Conservation (phyloP, 352 stramenopile genomes). For the Phytophthora aleatoria region DNA sequence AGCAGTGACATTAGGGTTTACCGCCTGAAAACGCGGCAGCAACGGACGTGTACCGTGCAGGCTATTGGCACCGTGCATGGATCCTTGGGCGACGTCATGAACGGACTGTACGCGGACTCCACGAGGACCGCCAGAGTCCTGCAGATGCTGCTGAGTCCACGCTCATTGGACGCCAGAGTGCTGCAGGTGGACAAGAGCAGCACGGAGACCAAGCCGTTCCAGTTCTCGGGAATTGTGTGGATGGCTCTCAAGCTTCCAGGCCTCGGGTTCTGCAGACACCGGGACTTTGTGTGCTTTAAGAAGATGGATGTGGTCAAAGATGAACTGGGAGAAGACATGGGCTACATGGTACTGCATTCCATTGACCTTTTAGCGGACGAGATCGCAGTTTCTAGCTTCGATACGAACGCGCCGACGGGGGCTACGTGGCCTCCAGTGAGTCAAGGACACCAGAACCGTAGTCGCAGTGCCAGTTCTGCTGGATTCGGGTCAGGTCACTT, state of each 20-base stretch:
- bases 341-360: constrained; percentile 72
- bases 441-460: constrained; percentile 15
- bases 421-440: constrained; percentile 35
- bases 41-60: constrained; percentile 57
- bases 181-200: constrained; percentile 72
- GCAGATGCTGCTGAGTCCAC: constrained; percentile 60
- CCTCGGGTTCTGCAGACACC: constrained; percentile 60
- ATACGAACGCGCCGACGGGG: constrained; percentile 17
- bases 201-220: constrained; percentile 61
- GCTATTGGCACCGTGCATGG: constrained; percentile 66
- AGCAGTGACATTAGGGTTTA: constrained; percentile 69
- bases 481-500: constrained; percentile 32
- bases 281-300: constrained; percentile 82
- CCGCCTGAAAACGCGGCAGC: constrained; percentile 44
- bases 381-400: constrained; percentile 19
- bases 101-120: constrained; percentile 77
- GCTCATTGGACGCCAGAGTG: constrained; percentile 61
- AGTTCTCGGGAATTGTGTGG: constrained; percentile 80
- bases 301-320: constrained; percentile 71
- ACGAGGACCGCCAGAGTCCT: constrained; percentile 69
- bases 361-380: constrained; percentile 55
- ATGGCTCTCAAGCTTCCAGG: constrained; percentile 60
- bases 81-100: constrained; percentile 73
- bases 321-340: constrained; percentile 67
- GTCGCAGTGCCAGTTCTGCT: constrained; percentile 19